Percentiles rank a stretch among this genome's conserved stretches.
phyloP scores from a whole-genome alignment of 2,329 filamentous ascomycete species.

The Plectosphaerella cucumerina region DNA sequence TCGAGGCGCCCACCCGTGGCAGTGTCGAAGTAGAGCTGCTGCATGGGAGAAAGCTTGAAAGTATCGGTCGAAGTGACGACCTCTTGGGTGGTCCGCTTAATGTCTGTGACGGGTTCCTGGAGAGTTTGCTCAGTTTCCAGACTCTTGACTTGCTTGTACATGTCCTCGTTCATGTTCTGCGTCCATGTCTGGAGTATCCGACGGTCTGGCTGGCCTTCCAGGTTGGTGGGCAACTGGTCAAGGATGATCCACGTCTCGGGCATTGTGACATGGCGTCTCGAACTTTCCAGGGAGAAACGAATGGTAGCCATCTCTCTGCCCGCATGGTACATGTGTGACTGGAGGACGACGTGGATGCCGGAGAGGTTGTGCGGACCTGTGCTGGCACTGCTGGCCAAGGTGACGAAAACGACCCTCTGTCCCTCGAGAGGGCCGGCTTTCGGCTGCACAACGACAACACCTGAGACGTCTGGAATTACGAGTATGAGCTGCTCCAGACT shows the following conservation, averaged over 20 bases:
- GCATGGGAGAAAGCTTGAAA: constrained; percentile 51
- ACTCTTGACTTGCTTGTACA: constrained; percentile 40
- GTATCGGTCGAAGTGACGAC: constrained; percentile 2
- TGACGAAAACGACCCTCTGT: constrained; percentile 43
- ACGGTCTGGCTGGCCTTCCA: constrained; percentile 31
- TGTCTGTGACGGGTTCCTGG: constrained; percentile 21
- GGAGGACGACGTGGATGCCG: constrained; percentile 28
- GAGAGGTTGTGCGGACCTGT: constrained; percentile 18
- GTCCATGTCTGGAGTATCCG: constrained; percentile 48
- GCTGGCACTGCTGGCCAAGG: constrained; percentile 25
- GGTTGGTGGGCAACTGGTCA: constrained; percentile 38
- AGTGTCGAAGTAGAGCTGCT: constrained; percentile 48
- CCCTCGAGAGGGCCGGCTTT: constrained; percentile 47
- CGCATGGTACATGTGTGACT: constrained; percentile 33
- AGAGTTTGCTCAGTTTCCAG: constrained; percentile 31
- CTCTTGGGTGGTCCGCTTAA: too few relatives aligned
- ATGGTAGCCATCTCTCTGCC: constrained; percentile 37
- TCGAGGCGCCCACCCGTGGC: constrained; percentile 31
- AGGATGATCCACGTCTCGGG: constrained; percentile 47
- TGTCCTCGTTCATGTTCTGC: constrained; percentile 45
- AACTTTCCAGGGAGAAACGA: constrained; percentile 20
- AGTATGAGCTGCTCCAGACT: constrained; percentile 31
- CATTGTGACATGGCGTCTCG: constrained; percentile 23
- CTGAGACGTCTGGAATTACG: constrained; percentile 33
- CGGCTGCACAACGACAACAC: constrained; percentile 38